phyloP scores from a whole-genome alignment of 352 stramenopile species.

The Phytophthora syringae region DNA sequence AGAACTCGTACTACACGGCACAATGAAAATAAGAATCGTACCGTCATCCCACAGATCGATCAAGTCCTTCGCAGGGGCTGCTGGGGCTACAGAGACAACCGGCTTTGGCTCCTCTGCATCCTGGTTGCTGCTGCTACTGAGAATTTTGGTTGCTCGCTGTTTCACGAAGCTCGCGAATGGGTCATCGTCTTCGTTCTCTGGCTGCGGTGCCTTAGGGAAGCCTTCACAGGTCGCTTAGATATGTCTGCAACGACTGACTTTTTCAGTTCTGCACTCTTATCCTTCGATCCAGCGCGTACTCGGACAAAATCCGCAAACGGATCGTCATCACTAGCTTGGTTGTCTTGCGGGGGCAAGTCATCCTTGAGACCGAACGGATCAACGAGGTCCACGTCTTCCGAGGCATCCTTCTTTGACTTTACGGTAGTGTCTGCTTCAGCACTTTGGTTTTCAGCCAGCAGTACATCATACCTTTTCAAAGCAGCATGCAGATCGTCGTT shows the following conservation, averaged over 20 bases:
- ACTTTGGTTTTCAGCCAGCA: constrained; percentile 42
- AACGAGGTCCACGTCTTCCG: constrained; percentile 32
- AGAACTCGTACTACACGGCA: background rate
- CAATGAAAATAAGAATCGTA: constrained; percentile 22
- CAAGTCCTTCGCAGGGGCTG: constrained; percentile 44
- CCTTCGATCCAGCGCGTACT: constrained; percentile 37
- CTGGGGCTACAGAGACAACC: background rate
- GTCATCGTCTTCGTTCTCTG: constrained; percentile 55
- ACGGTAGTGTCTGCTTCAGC: constrained; percentile 8
- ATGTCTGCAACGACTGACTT: background rate
- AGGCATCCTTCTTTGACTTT: background rate
- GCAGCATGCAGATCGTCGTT: constrained; percentile 73
- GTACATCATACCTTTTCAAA: constrained; percentile 63
- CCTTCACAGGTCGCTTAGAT: constrained; percentile 7
- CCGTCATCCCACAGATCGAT: constrained; percentile 76
- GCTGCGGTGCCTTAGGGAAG: constrained; percentile 17
- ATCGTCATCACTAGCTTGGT: constrained; percentile 54
- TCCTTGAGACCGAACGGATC: constrained; percentile 35
- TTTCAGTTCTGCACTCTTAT: constrained; percentile 17
- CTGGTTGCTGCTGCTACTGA: constrained; percentile 32
- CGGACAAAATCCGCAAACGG: constrained; percentile 71
- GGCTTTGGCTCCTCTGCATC: constrained; percentile 32
- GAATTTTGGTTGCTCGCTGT: constrained; percentile 52
- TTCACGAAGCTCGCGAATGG: constrained; percentile 71
- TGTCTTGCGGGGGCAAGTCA: constrained; percentile 17